A percentile compares a stretch with the other conserved stretches of the same genome.
These are phyloP conservation scores for Zangia roseola DNA, from an alignment of 768 basidiomycete species.

Conservation along the genomic window DNA sequence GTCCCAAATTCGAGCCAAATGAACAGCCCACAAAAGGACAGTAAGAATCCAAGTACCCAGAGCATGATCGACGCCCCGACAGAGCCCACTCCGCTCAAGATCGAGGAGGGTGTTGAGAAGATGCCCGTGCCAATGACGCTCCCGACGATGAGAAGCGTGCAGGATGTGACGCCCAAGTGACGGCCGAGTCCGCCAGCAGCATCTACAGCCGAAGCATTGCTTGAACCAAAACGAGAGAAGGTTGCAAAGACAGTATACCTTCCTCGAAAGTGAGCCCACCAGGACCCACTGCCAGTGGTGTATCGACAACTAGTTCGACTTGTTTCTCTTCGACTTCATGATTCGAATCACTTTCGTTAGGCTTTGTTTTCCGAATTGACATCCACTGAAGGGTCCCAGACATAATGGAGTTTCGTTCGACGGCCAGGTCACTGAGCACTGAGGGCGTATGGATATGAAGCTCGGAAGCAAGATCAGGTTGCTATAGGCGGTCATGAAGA, in stretches of 20 bases:
- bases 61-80: constrained; percentile 60
- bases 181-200: constrained; percentile 55
- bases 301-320: constrained; percentile 7
- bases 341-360: not conserved
- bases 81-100: constrained; percentile 54
- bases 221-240: not conserved
- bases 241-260: constrained; percentile 25
- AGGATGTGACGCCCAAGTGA: constrained; percentile 53
- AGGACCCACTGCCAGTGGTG: constrained; percentile 27
- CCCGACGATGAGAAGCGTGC: constrained; percentile 55
- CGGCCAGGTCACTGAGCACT: too few species aligned
- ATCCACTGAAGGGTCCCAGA: not conserved
- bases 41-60: constrained; percentile 58
- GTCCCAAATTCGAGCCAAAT: constrained; percentile 66
- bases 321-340: not conserved
- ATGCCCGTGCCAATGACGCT: constrained; percentile 60
- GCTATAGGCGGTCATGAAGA: too few species aligned
- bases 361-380: not conserved
- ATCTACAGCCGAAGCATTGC: constrained; percentile 32
- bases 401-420: constrained; percentile 2
- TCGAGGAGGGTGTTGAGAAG: constrained; percentile 59
- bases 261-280: constrained; percentile 50
- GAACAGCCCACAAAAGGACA: constrained; percentile 58
- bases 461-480: too few species aligned
- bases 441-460: too few species aligned